Conservation (phyloP, 2,329 filamentous ascomycete species). For the Botrytis elliptica region DNA sequence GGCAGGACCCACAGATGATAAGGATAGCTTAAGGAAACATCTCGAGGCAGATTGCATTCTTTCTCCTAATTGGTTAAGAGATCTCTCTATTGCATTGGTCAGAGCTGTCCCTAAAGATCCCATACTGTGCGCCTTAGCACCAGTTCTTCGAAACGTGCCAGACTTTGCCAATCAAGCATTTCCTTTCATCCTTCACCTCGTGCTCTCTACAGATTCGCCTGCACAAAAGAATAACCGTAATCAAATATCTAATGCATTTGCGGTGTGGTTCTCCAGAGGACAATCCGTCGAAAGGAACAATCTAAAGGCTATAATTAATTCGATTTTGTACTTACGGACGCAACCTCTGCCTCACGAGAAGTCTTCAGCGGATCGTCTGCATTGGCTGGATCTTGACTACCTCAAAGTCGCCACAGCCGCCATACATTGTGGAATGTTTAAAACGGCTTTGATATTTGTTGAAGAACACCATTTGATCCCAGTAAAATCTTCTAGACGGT, state of each 20-base stretch:
- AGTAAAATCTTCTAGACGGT: constrained; percentile 61
- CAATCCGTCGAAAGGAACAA: constrained; percentile 55
- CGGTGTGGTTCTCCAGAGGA: constrained; percentile 58
- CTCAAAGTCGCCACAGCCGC: constrained; percentile 69
- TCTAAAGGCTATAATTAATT: constrained; percentile 70
- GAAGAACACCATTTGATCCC: constrained; percentile 66
- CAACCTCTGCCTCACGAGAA: constrained; percentile 72
- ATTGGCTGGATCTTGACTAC: constrained; percentile 86
- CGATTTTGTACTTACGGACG: constrained; percentile 83
- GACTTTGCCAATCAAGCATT: constrained; percentile 73
- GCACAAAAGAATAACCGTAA: constrained; percentile 58
- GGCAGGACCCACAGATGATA: background rate
- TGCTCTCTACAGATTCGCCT: constrained; percentile 67
- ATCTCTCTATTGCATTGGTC: constrained; percentile 61
- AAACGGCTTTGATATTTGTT: constrained; percentile 78
- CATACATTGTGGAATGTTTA: constrained; percentile 77
- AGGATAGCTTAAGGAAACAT: constrained; percentile 20
- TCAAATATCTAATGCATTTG: constrained; percentile 64
- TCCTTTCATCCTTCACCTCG: constrained; percentile 81
- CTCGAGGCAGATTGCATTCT: constrained; percentile 42
- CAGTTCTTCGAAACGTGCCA: constrained; percentile 63
- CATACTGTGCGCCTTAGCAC: constrained; percentile 66
- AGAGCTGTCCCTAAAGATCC: constrained; percentile 60
- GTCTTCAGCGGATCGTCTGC: constrained; percentile 73
- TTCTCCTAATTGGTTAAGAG: constrained; percentile 57